Base-by-base conservation (phyloP, 1,284 basidiomycete species). In the Bjerkandera adusta region DNA sequence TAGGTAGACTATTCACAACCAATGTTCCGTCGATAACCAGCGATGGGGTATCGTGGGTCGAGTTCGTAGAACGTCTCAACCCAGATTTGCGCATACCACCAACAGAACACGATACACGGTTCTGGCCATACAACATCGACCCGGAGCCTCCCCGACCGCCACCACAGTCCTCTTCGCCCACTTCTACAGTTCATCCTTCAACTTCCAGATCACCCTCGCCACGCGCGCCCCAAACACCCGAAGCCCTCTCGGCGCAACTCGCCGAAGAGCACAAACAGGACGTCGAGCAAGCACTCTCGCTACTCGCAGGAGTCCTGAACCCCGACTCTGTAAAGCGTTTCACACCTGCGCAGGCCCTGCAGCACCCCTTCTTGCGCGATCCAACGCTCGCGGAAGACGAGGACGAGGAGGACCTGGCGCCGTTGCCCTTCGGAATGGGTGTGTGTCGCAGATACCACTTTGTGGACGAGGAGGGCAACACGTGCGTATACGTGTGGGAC, bases 1-100 rank as follows among this genome's bases (percentile, higher is more conserved):
- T 27, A 97, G 94, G 89, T 63, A 87, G 94, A 24, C 86, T 85
- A 1, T 88, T 97, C 55, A 72, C 85, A 11, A 88, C 89, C 16
- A 97, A 97, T 59, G 76, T 97, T 0, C 91, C 92, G 3, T 75
- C 84, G 3, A 68, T 93, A 16, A 77, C 81, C 10, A 63, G 71
- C 27, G 75, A 85, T 1, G 85, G 87, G 32, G 77, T 80, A 12
- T 66, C 81, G 30, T 86, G 95, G 78, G 69, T 70, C 22, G 76
- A 82, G 7, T 83, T 96, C 49, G 83, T 94, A 35, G 76, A 84
- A 54, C 77, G 70, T 39, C 80, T 90, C 49, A 95, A 95, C 57
- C 91, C 89, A 1, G 69, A 79, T 33, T 66, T 95, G 20, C 78
- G 78, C 57, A 74, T 73, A 5, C 79, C 83, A 0, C 75, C 72